phyloP scores from a whole-genome alignment of 2,329 filamentous ascomycete species.

The Cladobotryum protrusum region DNA sequence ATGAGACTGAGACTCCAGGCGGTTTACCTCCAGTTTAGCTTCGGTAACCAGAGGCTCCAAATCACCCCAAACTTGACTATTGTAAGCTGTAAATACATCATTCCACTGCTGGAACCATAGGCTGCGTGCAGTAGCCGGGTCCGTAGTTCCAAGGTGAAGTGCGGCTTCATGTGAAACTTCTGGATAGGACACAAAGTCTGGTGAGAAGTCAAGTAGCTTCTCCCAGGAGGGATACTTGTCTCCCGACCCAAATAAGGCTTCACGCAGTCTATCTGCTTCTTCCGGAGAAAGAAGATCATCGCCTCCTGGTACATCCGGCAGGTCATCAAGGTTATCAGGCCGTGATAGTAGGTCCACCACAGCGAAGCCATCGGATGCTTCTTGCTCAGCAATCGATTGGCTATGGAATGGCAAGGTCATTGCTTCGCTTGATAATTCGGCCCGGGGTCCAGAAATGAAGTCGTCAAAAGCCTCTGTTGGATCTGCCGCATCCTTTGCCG shows the following conservation, averaged over 20 bases:
- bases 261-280: constrained; percentile 28
- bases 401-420: constrained; percentile 12
- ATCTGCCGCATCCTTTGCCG: not conserved
- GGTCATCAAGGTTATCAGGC: constrained; percentile 17
- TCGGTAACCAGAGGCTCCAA: constrained; percentile 49
- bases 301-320: constrained; percentile 15
- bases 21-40: constrained; percentile 50
- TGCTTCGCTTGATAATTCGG: constrained; percentile 8
- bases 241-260: constrained; percentile 31
- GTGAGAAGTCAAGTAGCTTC: constrained; percentile 45
- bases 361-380: constrained; percentile 21
- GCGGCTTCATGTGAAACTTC: constrained; percentile 15
- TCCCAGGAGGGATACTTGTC: constrained; percentile 31
- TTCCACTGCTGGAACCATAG: constrained; percentile 52
- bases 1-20: constrained; percentile 15
- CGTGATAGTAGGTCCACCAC: constrained; percentile 33
- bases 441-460: not conserved
- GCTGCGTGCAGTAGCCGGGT: constrained; percentile 33
- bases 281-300: constrained; percentile 20
- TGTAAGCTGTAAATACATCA: constrained; percentile 49
- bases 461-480: constrained; percentile 2
- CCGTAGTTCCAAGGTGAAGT: constrained; percentile 33
- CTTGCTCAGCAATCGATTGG: constrained; percentile 27
- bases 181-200: constrained; percentile 32
- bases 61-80: constrained; percentile 64